phyloP scores from a whole-genome alignment of 164 flowering plant genomes.

The grape (Vitis vinifera) region ASM3070453v1 NC_081818.1:7770501-7771000 shows the following conservation, averaged over 20 bases:
- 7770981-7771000: background rate
- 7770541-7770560: background rate
- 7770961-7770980: background rate
- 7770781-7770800: background rate
- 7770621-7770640: background rate
- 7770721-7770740: background rate
- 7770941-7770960: background rate
- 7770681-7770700: background rate
- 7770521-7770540: background rate
- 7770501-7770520: background rate
- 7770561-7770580: no score
- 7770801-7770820: background rate
- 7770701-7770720: background rate
- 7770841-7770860: background rate
- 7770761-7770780: background rate
- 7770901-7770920: background rate
- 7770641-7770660: background rate
- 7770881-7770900: background rate
- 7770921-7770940: background rate
- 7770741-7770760: background rate
- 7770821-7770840: background rate
- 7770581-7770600: no score
- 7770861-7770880: background rate
- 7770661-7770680: background rate
- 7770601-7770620: background rate